Evolutionary conservation across 345 rosid species (phyloP).

Genomic region (Alliaria petiolata): DNA sequence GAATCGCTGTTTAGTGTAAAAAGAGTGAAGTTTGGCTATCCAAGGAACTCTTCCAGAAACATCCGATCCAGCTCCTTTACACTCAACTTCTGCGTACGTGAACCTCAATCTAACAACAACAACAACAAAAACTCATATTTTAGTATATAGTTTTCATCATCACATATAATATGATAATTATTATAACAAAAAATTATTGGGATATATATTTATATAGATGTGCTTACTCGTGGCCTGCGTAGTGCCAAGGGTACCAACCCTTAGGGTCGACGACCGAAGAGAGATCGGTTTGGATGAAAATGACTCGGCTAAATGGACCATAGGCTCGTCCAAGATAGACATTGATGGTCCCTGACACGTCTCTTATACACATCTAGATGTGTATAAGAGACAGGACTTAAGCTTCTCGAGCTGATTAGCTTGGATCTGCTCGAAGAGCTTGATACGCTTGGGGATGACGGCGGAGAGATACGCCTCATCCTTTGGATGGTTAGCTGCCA

Average conservation of each 20-base stretch:
- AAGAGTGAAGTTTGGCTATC: conserved; percentile 28
- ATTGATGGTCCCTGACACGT: conserved; percentile 20
- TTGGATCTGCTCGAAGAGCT: conserved; percentile 63
- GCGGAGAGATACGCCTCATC: conserved; percentile 58
- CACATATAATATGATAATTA: background rate
- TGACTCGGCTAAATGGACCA: conserved; percentile 53
- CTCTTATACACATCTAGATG: no score
- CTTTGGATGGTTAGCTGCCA: conserved; percentile 49
- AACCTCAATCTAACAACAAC: conserved; percentile 19
- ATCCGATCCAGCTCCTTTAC: conserved; percentile 41
- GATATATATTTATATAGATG: background rate
- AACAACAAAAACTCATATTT: background rate
- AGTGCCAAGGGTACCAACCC: conserved; percentile 55
- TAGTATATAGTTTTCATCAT: background rate
- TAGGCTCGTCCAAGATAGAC: conserved; percentile 58
- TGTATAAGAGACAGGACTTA: conserved; percentile 54
- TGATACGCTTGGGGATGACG: conserved; percentile 65
- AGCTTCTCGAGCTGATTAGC: conserved; percentile 53
- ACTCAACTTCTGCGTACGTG: conserved; percentile 39
- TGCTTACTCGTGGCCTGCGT: conserved; percentile 42
- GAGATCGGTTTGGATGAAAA: conserved; percentile 35
- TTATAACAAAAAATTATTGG: no score
- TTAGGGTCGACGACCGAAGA: conserved; percentile 22
- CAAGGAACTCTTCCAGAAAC: conserved; percentile 41
- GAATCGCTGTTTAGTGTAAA: background rate